Base-by-base conservation (phyloP, 2,329 filamentous ascomycete species). In the Capronia epimyces region DNA sequence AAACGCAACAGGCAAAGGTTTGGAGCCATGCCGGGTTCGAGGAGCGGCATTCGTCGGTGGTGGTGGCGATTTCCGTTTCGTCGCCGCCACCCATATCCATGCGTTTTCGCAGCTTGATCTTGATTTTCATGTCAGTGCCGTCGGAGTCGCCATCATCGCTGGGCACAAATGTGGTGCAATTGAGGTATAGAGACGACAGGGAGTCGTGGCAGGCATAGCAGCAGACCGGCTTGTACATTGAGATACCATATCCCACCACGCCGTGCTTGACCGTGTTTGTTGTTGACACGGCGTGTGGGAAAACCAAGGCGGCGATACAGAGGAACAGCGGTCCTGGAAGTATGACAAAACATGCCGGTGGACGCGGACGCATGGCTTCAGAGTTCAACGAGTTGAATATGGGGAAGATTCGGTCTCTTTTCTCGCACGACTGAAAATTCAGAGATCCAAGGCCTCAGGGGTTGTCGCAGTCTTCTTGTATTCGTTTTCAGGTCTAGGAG, bases 1-100 rank as follows among this genome's bases (percentile, higher is more conserved):
- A 47, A 24, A 67, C 57, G 46, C 66, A 68, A 34, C 61, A 64
- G 3, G 65, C 61, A 3, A 68, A 52, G 1, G 61, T 64, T 32
- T 60, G 52, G 2, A 66, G 56, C 46, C 58, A 68, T 1, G 57
- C 37, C 18, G 55, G 41, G 45, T 64, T 57, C 34, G 50, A 59
- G 18, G 65, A 64, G 39, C 64, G 64, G 58, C 66, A 68, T 32
- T 64, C 57, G 13, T 58, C 52, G 9, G 45, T 56, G 9, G 63
- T 63, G 8, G 44, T 47, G 20, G 43, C n/a, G n/a, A n/a, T n/a
- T n/a, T n/a, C 49, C 13, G 21, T 45, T 47, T 55, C 60, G 16
- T 53, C 46, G 10, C 15, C 20, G 3, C 15, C 20, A 3, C 51
- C 55, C 60, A 61, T 63, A 18, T 54, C 55, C 57, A 58, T 60